Percentiles rank a stretch among this genome's conserved stretches.
Evolutionary conservation across 225 moss, liverwort and hornwort genomes (phyloP).

Genomic region (Polytrichum formosum): DNA sequence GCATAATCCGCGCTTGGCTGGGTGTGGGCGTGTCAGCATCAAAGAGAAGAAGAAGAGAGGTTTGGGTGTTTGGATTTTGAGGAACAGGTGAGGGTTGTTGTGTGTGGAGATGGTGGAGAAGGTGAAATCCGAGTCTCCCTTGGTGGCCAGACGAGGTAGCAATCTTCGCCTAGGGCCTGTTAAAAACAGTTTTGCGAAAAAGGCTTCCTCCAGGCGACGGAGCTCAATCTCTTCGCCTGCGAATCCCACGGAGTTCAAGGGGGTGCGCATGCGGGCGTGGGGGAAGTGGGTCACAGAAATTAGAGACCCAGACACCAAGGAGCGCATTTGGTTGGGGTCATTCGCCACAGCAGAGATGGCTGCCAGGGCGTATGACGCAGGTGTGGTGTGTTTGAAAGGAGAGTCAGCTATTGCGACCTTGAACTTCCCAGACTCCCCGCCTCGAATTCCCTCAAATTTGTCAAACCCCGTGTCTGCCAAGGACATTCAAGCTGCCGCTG

Average conservation of each 20-base stretch:
- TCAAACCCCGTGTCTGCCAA: constrained; percentile 16
- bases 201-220: background rate
- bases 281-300: constrained; percentile 15
- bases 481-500: constrained; percentile 38
- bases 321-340: constrained; percentile 44
- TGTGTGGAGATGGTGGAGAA: constrained; percentile 5
- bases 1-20: too few relatives aligned
- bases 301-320: background rate
- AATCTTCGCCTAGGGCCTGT: background rate
- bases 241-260: background rate
- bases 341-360: constrained; percentile 88
- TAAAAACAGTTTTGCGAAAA: background rate
- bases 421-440: constrained; percentile 39
- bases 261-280: constrained; percentile 12
- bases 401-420: constrained; percentile 14
- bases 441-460: background rate
- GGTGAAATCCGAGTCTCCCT: background rate
- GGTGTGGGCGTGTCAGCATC: too few relatives aligned
- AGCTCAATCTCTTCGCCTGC: background rate
- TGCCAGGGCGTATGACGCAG: constrained; percentile 81
- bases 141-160: constrained; percentile 4
- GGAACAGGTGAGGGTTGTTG: too few relatives aligned
- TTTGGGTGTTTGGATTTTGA: too few relatives aligned
- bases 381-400: constrained; percentile 71
- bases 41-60: too few relatives aligned